Evolutionary conservation across 371 early-diverging fungal species (phyloP), one percentile per base, ranked within the genome.

Genomic region (Syncephalis fuscata): DNA sequence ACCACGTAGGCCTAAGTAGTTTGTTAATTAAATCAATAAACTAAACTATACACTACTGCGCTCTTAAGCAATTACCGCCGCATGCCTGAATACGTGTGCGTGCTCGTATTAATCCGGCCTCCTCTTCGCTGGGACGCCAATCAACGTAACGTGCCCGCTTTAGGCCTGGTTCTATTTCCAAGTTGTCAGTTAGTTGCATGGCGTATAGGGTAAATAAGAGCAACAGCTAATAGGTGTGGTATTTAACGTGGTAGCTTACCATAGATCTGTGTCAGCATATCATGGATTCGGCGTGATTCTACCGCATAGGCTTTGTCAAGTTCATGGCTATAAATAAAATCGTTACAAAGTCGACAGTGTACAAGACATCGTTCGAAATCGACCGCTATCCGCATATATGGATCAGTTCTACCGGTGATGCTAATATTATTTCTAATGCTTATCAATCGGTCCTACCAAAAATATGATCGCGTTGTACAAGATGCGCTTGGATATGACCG

Each of bases 311-410:
- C 64, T 14, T 71, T 68, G n/a, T 76, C 74, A 14, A 89, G 65
- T 37, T 82, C 82, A 4, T 68, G 51, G 59, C 90, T 91, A 58
- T 88, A 87, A 0, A 92, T 70, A 59, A 88, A 92, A 54, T 91
- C 89, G 43, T 70, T 66, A 65, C 94, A 93, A 16, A 64, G 61
- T n/a, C 45, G 45, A 54, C 94, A 93, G 58, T 71, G 90, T 14
- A 89, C 51, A 10, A 62, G 68, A 45, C 70, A 67, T 8, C 70
- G 71, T 22, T 57, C 57, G 36, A 85, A 68, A 51, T 88, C 86
- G 55, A 84, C 64, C 1, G 85, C 80, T 72, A 55, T 24, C 17
- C 20, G 21, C 3, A n/a, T 27, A 53, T 24, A 10, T 19, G 39
- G 1, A 5, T 46, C 14, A 17, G 22, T n/a, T 16, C n/a, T n/a